A percentile compares a stretch with the other conserved stretches of the same genome.
These are phyloP conservation scores for Podila epicladia DNA, from an alignment of 192 early-diverging fungal species.

Conservation along the genomic window DNA sequence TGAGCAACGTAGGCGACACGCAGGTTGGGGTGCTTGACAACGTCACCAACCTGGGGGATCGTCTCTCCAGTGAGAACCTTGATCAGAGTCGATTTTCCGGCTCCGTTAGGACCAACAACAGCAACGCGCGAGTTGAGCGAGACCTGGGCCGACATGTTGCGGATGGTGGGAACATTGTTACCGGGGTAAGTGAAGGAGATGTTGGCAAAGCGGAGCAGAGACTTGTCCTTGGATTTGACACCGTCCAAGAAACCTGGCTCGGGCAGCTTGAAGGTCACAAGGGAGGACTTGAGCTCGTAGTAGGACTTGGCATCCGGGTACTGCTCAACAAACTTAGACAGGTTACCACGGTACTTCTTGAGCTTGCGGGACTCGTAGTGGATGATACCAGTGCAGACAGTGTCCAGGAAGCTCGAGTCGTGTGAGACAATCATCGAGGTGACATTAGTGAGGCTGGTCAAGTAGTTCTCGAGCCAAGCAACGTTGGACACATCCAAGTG, in stretches of 20 bases:
- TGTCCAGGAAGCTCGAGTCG: constrained; percentile 87
- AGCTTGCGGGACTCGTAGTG: constrained; percentile 87
- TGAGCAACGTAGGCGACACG: constrained; percentile 88
- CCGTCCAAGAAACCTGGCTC: constrained; percentile 79
- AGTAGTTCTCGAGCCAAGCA: constrained; percentile 75
- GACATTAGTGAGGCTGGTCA: constrained; percentile 73
- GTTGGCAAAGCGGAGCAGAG: constrained; percentile 76
- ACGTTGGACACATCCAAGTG: constrained; percentile 78
- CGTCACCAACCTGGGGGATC: constrained; percentile 73
- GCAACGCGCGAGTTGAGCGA: constrained; percentile 84
- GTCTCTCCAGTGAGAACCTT: constrained; percentile 85
- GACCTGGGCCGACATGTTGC: constrained; percentile 67
- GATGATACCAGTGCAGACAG: constrained; percentile 83
- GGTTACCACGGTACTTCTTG: constrained; percentile 78
- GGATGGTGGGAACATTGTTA: constrained; percentile 65
- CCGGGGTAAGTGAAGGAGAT: constrained; percentile 78
- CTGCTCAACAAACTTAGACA: constrained; percentile 82
- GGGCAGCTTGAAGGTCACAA: constrained; percentile 74
- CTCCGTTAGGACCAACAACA: constrained; percentile 71
- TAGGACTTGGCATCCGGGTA: constrained; percentile 82
- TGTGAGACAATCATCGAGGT: constrained; percentile 90
- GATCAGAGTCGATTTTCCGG: constrained; percentile 55
- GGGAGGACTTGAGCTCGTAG: constrained; percentile 74
- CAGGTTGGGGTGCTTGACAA: constrained; percentile 85
- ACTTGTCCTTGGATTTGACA: constrained; percentile 76